Conservation (phyloP, 345 rosid species). For the Limnanthes douglasii region DNA sequence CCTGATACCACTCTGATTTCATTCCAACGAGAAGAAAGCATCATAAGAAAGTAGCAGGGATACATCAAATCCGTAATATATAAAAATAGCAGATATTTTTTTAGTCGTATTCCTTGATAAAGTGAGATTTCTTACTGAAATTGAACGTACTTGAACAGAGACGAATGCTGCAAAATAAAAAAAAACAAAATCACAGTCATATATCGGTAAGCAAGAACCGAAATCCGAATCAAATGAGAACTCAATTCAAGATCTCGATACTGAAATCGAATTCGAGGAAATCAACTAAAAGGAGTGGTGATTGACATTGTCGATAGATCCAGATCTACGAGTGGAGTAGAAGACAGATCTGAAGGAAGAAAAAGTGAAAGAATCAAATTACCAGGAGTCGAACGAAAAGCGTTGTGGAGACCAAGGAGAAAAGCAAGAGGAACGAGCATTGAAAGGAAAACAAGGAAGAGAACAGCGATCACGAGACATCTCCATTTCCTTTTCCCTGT, state of each 20-base stretch:
- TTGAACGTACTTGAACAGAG: slow-evolving; percentile 16
- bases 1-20: slow-evolving; percentile 10
- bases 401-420: slow-evolving; percentile 43
- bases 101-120: slow-evolving; percentile 1
- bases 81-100: slow-evolving; percentile 1
- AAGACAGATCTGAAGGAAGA: slow-evolving; percentile 7
- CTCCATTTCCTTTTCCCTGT: slow-evolving; percentile 47
- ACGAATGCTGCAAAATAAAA: slow-evolving; percentile 18
- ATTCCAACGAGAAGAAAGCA: not conserved
- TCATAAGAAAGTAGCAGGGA: not conserved
- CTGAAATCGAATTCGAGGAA: too few species aligned
- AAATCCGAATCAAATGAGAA: too few species aligned
- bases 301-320: not conserved
- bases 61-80: too few species aligned
- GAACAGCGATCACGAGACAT: slow-evolving; percentile 37
- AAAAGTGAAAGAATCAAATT: not conserved
- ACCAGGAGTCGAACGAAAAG: slow-evolving; percentile 40
- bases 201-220: too few species aligned
- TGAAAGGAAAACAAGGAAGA: slow-evolving; percentile 53
- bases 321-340: slow-evolving; percentile 6
- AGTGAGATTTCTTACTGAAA: slow-evolving; percentile 19
- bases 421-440: slow-evolving; percentile 69
- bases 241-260: slow-evolving; percentile 8
- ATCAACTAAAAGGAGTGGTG: not conserved
- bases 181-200: not conserved